phyloP scores from a whole-genome alignment of 768 basidiomycete species.

The Mycena epipterygia region DNA sequence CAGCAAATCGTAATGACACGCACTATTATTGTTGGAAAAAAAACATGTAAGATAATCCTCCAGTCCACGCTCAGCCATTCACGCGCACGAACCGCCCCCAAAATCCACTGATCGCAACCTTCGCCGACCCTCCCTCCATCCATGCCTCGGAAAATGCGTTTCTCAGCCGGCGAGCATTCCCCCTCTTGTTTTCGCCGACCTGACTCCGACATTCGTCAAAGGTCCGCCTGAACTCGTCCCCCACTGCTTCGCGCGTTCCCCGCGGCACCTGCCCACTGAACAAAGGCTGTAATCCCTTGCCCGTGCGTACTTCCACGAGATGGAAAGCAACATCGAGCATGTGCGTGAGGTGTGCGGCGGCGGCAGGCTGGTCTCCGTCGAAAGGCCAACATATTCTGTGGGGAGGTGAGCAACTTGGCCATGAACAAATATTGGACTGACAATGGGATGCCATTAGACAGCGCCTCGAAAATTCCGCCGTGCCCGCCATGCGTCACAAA shows the following conservation, averaged over 20 bases:
- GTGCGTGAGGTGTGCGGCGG: constrained; percentile 32
- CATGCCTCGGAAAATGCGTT: too few relatives aligned
- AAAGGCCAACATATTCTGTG: constrained; percentile 43
- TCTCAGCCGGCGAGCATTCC: too few relatives aligned
- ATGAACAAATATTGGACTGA: too few relatives aligned
- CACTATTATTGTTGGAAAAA: too few relatives aligned
- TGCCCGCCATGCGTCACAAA: constrained; percentile 25
- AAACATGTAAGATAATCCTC: too few relatives aligned
- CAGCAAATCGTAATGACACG: too few relatives aligned
- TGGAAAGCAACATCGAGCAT: constrained; percentile 39
- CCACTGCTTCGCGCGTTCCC: constrained; percentile 21
- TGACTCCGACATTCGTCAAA: too few relatives aligned
- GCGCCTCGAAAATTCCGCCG: constrained; percentile 15
- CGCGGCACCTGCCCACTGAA: constrained; percentile 25
- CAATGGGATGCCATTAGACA: constrained; percentile 16
- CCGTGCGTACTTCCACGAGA: constrained; percentile 38
- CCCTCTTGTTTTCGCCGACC: too few relatives aligned
- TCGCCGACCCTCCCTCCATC: too few relatives aligned
- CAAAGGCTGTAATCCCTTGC: constrained; percentile 30
- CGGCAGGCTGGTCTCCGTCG: constrained; percentile 37
- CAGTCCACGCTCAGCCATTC: too few relatives aligned
- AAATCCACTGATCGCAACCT: not conserved
- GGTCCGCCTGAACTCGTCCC: too few relatives aligned
- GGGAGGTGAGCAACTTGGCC: not conserved
- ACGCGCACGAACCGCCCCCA: not conserved